phyloP scores from a whole-genome alignment of 1,284 basidiomycete genomes.

The Ganoderma sp. region DNA sequence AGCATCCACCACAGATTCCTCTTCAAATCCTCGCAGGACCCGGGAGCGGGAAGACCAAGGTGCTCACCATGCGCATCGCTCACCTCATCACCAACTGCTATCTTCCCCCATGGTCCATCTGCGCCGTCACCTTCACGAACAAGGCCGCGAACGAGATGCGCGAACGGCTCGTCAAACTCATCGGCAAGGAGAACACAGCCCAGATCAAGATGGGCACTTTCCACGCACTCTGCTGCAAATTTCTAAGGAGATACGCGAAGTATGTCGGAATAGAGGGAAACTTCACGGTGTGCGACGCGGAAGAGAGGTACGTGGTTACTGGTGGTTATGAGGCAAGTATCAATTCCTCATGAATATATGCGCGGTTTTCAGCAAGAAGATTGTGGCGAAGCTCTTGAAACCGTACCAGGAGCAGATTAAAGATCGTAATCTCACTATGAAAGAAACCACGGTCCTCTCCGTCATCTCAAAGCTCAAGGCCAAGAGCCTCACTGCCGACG shows the following conservation, averaged over 20 bases:
- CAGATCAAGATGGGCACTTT: constrained; percentile 83
- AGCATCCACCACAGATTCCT: constrained; percentile 63
- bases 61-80: constrained; percentile 79
- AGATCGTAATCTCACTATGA: constrained; percentile 59
- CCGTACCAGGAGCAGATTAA: constrained; percentile 55
- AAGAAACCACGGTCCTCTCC: constrained; percentile 63
- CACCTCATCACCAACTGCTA: constrained; percentile 69
- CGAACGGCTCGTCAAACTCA: constrained; percentile 70
- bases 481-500: constrained; percentile 63
- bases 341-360: background rate
- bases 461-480: constrained; percentile 86
- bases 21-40: constrained; percentile 88
- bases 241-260: constrained; percentile 71
- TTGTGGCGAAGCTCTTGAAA: constrained; percentile 69
- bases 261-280: constrained; percentile 71
- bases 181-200: constrained; percentile 68
- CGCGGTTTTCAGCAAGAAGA: constrained; percentile 67
- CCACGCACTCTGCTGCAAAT: constrained; percentile 78
- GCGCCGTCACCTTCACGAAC: constrained; percentile 87
- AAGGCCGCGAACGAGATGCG: constrained; percentile 93
- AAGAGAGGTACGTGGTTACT: constrained; percentile 68
- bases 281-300: constrained; percentile 85
- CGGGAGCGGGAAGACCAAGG: constrained; percentile 76
- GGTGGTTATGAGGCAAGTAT: background rate
- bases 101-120: constrained; percentile 67